Evolutionary conservation across 352 stramenopile genomes (phyloP).

Genomic region (Phytophthora chlamydospora): DNA sequence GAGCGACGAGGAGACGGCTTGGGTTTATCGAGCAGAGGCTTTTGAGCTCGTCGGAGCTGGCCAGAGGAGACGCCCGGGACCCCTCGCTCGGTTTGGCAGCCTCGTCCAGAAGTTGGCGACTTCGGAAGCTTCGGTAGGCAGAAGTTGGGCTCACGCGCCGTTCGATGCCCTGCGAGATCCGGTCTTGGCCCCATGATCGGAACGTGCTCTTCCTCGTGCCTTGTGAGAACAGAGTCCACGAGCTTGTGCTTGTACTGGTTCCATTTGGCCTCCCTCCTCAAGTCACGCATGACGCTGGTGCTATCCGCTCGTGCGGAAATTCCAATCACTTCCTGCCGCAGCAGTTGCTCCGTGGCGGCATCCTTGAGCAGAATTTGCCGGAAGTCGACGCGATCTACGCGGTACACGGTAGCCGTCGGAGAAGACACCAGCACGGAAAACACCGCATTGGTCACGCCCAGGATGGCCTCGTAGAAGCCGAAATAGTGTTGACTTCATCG

Average conservation of each 20-base stretch:
- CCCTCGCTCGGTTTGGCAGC: conserved; percentile 19
- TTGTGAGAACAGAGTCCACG: conserved; percentile 40
- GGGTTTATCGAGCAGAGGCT: conserved; percentile 26
- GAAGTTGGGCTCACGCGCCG: conserved; percentile 31
- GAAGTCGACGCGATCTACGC: conserved; percentile 74
- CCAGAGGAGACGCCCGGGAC: conserved; percentile 30
- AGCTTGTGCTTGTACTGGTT: conserved; percentile 57
- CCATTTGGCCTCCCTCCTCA: conserved; percentile 57
- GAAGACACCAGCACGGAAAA: conserved; percentile 74
- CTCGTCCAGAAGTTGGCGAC: conserved; percentile 10
- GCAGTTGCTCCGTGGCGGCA: conserved; percentile 43
- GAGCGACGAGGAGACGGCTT: conserved; percentile 22
- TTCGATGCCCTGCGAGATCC: conserved; percentile 22
- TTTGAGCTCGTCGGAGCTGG: conserved; percentile 29
- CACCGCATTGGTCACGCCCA: conserved; percentile 38
- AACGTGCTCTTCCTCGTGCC: conserved; percentile 46
- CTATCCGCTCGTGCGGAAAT: conserved; percentile 49
- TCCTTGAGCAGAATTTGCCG: conserved; percentile 71
- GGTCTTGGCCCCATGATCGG: conserved; percentile 48
- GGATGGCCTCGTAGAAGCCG: conserved; percentile 61
- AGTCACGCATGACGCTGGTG: conserved; percentile 48
- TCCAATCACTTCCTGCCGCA: conserved; percentile 47
- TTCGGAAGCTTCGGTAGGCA: conserved; percentile 24
- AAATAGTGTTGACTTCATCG: conserved; percentile 60
- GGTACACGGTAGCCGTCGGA: conserved; percentile 62